A percentile compares a stretch with the other conserved stretches of the same genome.
Conservation (phyloP, 371 early-diverging fungal genomes). For the Mucor plumbeus region DNA sequence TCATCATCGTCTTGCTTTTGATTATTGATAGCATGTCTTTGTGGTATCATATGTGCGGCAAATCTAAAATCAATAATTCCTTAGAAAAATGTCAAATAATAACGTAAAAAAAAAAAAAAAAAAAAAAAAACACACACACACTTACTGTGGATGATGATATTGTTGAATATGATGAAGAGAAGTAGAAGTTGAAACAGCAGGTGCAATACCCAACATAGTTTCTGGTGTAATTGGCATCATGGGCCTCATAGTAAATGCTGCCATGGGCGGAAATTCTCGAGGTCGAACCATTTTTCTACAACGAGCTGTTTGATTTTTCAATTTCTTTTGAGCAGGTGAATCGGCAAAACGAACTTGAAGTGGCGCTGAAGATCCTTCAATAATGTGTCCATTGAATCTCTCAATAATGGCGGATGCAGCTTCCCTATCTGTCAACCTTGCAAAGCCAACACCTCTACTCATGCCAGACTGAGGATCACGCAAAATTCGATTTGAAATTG, state of each 20-base stretch:
- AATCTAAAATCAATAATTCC: conserved; percentile 11
- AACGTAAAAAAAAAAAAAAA: background rate
- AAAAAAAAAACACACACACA: too few species aligned
- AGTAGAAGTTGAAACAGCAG: conserved; percentile 14
- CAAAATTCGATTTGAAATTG: conserved; percentile 76
- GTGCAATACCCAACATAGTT: conserved; percentile 53
- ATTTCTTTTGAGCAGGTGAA: conserved; percentile 75
- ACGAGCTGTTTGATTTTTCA: conserved; percentile 63
- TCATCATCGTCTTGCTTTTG: conserved; percentile 9
- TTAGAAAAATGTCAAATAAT: background rate
- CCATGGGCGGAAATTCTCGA: conserved; percentile 37
- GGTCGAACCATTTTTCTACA: conserved; percentile 40
- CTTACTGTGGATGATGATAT: conserved; percentile 30
- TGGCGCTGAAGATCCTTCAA: conserved; percentile 66
- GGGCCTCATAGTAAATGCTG: conserved; percentile 34
- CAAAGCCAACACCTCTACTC: conserved; percentile 83
- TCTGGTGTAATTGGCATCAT: conserved; percentile 57
- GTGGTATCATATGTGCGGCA: conserved; percentile 11
- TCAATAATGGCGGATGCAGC: conserved; percentile 70
- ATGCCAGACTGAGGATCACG: conserved; percentile 60
- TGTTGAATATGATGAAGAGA: conserved; percentile 9
- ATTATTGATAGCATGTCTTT: background rate
- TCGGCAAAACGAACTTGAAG: conserved; percentile 85
- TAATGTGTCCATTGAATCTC: conserved; percentile 63
- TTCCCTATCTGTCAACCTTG: conserved; percentile 40